These are phyloP conservation scores for Golubevia pallescens DNA, from an alignment of 1,284 basidiomycete genomes.

Conservation along the genomic window DNA sequence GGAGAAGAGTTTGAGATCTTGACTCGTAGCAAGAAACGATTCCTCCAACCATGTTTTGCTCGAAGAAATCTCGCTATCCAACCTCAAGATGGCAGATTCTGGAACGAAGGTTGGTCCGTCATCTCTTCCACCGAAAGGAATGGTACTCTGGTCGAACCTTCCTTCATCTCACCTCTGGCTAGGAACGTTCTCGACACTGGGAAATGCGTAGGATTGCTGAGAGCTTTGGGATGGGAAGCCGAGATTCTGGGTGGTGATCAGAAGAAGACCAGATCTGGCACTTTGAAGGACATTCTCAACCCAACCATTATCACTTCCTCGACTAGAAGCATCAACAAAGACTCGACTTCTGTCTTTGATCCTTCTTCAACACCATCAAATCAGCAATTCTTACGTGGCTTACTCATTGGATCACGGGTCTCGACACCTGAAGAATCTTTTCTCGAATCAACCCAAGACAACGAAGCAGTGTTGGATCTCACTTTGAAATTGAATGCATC, in stretches of 20 bases:
- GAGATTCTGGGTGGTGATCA: slow-evolving; percentile 14
- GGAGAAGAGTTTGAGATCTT: no score
- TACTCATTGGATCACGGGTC: neutral
- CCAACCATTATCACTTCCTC: neutral
- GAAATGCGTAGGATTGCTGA: slow-evolving; percentile 28
- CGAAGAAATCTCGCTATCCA: neutral
- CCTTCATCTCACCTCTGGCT: slow-evolving; percentile 22
- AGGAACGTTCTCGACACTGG: slow-evolving; percentile 21
- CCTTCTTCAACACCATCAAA: neutral
- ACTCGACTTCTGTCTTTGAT: neutral
- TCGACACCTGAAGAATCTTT: neutral
- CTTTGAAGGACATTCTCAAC: neutral
- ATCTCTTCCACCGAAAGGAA: neutral
- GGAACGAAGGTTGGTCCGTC: neutral
- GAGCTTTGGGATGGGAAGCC: slow-evolving; percentile 18
- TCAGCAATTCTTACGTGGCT: neutral
- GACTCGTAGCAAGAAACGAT: no score
- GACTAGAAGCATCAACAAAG: neutral
- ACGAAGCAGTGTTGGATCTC: neutral
- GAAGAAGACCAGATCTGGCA: neutral
- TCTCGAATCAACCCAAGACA: neutral
- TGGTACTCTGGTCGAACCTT: slow-evolving; percentile 5
- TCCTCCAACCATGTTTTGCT: neutral
- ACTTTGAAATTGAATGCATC: neutral
- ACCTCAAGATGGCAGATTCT: neutral